Base-by-base conservation (phyloP, 169 alveolate genomes). In the Babesia gibsoni region DNA sequence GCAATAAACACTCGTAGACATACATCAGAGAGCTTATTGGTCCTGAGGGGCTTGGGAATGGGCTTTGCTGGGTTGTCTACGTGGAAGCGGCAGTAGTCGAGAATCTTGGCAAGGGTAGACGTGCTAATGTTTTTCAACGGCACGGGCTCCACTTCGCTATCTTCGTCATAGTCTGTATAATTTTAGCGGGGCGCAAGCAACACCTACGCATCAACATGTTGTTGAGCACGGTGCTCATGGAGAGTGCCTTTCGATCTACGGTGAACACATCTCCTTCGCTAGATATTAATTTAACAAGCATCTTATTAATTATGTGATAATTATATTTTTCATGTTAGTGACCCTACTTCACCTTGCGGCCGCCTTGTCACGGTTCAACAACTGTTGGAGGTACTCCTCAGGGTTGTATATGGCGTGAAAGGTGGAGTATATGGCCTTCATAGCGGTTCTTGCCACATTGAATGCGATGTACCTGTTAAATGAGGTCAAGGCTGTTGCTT, bases 31-130 rank as follows among this genome's bases (percentile, higher is more conserved):
- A 95, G 83, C 66, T 91, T 89, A 18, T 84, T 74, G 33, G 96
- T 86, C 66, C 89, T 93, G 25, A 96, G 89, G 9, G 99, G 99
- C 61, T 93, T 91, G 57, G 97, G 98, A 37, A 96, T 95, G 78
- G 93, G 96, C 9, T 90, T 91, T 23, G 98, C 95, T 10, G 94
- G 95, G 83, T 89, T 90, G 67, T 95, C 91, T 27, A 82, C 90
- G 70, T 94, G 95, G 74, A 94, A 90, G 35, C 85, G 90, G 83
- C 98, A 94, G 83, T 94, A 96, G 53, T 95, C 97, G 36, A 95
- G 83, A 27, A 95, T 88, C 75, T 95, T 96, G 52, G 90, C 83
- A 69, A 96, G 85, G 23, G 91, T 91, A 14, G 73, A 72, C 18
- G 94, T 70, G 57, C 92, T 93, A n/a, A 95, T 95, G 68, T 92